Base-by-base conservation (phyloP, 2,329 filamentous ascomycete genomes). In the Pseudomassariella vexata region DNA sequence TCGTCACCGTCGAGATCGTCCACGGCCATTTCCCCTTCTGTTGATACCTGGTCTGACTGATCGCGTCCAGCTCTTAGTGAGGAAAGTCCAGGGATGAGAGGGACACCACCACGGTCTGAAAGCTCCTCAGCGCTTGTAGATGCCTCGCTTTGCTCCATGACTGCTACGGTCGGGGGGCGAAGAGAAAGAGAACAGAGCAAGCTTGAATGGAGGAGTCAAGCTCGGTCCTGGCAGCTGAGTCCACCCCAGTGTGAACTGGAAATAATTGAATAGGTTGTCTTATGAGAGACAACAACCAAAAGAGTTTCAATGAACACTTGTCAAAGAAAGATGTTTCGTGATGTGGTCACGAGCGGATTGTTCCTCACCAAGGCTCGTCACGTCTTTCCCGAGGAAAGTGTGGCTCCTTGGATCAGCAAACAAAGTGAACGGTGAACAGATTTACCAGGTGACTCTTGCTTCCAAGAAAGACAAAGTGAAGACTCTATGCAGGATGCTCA, bases 221-320 rank as follows among this genome's bases (percentile, higher is more conserved):
- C n/a, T n/a, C n/a, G n/a, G n/a, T n/a, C n/a, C n/a, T n/a, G n/a
- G n/a, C n/a, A n/a, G n/a, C n/a, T n/a, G n/a, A n/a, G n/a, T n/a
- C n/a, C 23, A 24, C 11, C 14, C 22, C 22, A 24, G 22, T 6
- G 11, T 24, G 22, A 14, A 24, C 22, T 24, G 22, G 5, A 24
- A 3, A 14, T 7, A 8, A 14, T 12, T 19, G 30, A 7, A 21
- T 19, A 16, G 11, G 24, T 17, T 18, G 18, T 14, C 16, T 20
- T 19, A 20, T 15, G n/a, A 21, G 9, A 29, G 11, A 29, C 17
- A 21, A 29, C 18, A 29, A 29, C 28, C 28, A 15, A 29, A 10
- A 21, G n/a, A 21, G 6, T 11, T 21, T 25, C 27, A 21, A 24
- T 24, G 16, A 24, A 35, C 32, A 35, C 32, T 35, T 35, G 32